Conservation (phyloP, 345 rosid species). For the Rubroshorea leprosula region DNA sequence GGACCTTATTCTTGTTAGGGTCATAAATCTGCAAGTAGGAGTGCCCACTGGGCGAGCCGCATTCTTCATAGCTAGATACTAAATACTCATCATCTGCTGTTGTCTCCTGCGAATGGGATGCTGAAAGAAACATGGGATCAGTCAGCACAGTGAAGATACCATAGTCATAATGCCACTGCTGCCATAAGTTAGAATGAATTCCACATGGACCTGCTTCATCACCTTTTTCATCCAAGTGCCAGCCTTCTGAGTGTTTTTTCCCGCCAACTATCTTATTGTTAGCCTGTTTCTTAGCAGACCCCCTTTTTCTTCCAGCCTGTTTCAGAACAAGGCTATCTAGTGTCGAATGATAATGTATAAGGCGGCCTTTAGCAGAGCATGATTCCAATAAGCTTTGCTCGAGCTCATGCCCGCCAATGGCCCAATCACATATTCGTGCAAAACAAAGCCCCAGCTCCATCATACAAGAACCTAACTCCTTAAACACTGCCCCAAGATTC, state of each 20-base stretch:
- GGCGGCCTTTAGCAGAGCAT: slow-evolving; percentile 73
- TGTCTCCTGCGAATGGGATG: slow-evolving; percentile 20
- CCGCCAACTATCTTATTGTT: slow-evolving; percentile 15
- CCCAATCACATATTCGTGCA: slow-evolving; percentile 67
- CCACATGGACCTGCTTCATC: slow-evolving; percentile 20
- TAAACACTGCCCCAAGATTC: slow-evolving; percentile 45
- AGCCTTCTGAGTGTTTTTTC: slow-evolving; percentile 15
- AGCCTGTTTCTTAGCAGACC: slow-evolving; percentile 21
- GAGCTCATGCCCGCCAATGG: slow-evolving; percentile 63
- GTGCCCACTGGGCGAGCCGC: slow-evolving; percentile 35
- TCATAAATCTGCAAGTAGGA: slow-evolving; percentile 57
- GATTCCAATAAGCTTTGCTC: slow-evolving; percentile 69
- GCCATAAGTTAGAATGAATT: slow-evolving; percentile 50
- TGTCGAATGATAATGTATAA: slow-evolving; percentile 79
- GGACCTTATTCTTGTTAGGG: slow-evolving; percentile 43
- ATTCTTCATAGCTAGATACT: slow-evolving; percentile 26
- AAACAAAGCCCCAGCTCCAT: slow-evolving; percentile 61
- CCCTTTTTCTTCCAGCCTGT: slow-evolving; percentile 31
- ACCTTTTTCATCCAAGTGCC: slow-evolving; percentile 16
- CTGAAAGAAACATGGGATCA: slow-evolving; percentile 61
- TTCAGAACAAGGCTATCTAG: slow-evolving; percentile 39
- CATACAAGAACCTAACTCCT: slow-evolving; percentile 73
- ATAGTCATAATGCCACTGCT: slow-evolving; percentile 95
- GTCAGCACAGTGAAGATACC: slow-evolving; percentile 87
- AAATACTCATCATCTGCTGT: slow-evolving; percentile 9